A percentile compares a stretch with the other conserved stretches of the same genome.
phyloP scores from a whole-genome alignment of 2,329 filamentous ascomycete genomes.

The Colletotrichum cordylinicola region DNA sequence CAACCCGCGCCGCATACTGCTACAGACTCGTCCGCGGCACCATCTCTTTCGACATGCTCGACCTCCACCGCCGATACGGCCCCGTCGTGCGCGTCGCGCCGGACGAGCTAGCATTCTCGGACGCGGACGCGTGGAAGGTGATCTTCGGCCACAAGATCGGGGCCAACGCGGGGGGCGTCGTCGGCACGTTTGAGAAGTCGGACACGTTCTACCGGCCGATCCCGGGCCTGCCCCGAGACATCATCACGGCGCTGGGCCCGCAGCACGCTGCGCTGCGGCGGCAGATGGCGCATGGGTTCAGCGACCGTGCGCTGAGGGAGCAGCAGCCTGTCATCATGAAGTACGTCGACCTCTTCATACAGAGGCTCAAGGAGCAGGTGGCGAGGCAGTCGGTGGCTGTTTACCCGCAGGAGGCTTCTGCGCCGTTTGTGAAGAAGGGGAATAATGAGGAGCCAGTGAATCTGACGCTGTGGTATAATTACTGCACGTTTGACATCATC shows the following conservation, averaged over 20 bases:
- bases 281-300: conserved; percentile 27
- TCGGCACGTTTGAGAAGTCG: conserved; percentile 2
- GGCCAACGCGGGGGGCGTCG: background rate
- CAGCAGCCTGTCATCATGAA: conserved; percentile 34
- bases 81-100: conserved; percentile 52
- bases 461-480: conserved; percentile 32
- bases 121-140: conserved; percentile 41
- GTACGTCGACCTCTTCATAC: conserved; percentile 45
- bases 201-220: conserved; percentile 9
- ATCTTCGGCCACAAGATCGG: conserved; percentile 37
- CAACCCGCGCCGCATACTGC: background rate
- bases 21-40: background rate
- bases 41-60: background rate
- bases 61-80: conserved; percentile 43
- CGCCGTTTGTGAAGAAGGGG: background rate
- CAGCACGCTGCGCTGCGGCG: conserved; percentile 18
- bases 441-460: conserved; percentile 1
- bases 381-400: background rate
- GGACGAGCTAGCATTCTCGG: conserved; percentile 50
- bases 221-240: background rate
- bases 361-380: conserved; percentile 36
- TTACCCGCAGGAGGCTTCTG: background rate
- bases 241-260: conserved; percentile 22
- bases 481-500: conserved; percentile 34
- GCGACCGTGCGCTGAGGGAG: conserved; percentile 25